Evolutionary conservation across 257 asterid species (phyloP).

Genomic region (Thymus quinquecostatus): DNA sequence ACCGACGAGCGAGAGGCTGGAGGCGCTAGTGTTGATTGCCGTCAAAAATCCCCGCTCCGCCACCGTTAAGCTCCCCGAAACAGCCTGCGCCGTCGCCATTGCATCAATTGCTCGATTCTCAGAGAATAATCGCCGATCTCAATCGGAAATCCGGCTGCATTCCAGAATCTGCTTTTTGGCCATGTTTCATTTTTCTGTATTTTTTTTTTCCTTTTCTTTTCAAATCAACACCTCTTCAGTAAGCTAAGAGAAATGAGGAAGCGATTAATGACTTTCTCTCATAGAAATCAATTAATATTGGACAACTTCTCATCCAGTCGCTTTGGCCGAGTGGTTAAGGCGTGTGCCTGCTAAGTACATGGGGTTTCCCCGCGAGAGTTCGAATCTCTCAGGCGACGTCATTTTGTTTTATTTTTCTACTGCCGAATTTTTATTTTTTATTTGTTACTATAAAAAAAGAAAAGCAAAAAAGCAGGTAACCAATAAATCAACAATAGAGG

Average conservation of each 20-base stretch:
- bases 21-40: slow-evolving; percentile 80
- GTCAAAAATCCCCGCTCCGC: slow-evolving; percentile 67
- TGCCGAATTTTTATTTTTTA: no score
- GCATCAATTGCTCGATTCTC: slow-evolving; percentile 17
- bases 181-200: neutral
- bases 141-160: slow-evolving; percentile 21
- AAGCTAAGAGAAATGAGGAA: neutral
- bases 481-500: no score
- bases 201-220: neutral
- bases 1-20: slow-evolving; percentile 81
- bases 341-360: slow-evolving; percentile 87
- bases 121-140: slow-evolving; percentile 23
- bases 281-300: no score
- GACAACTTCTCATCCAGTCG: slow-evolving; percentile 32
- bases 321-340: slow-evolving; percentile 88
- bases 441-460: no score
- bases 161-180: slow-evolving; percentile 16
- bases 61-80: slow-evolving; percentile 74
- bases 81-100: slow-evolving; percentile 89
- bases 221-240: slow-evolving; percentile 10
- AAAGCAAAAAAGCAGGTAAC: no score
- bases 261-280: neutral
- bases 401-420: neutral
- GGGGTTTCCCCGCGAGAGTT: slow-evolving; percentile 99
- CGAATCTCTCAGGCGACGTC: slow-evolving; percentile 98